These are phyloP conservation scores for Westerdykella sp. DNA, from an alignment of 2,329 filamentous ascomycete genomes.

Conservation along the genomic window DNA sequence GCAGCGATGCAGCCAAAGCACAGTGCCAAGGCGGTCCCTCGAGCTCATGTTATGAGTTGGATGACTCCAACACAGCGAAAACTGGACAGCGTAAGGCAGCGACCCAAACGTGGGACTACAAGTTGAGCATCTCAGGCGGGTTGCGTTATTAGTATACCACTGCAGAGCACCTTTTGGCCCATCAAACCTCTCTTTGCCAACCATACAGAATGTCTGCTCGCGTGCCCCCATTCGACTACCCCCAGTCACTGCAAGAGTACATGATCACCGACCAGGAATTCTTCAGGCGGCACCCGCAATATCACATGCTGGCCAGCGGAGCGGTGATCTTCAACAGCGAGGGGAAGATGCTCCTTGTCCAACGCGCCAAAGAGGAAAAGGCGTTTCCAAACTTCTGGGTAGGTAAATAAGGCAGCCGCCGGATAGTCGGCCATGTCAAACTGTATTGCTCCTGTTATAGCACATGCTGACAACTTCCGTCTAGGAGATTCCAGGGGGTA, in stretches of 20 bases:
- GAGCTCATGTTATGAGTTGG: too few relatives aligned
- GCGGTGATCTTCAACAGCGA: constrained; percentile 29
- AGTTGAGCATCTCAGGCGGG: too few relatives aligned
- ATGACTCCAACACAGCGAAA: too few relatives aligned
- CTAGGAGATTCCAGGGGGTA: constrained; percentile 50
- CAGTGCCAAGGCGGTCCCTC: too few relatives aligned
- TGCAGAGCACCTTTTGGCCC: too few relatives aligned
- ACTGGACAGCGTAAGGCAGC: too few relatives aligned
- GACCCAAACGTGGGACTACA: too few relatives aligned
- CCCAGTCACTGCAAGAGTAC: constrained; percentile 22
- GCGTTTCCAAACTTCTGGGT: constrained; percentile 34
- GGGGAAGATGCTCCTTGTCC: constrained; percentile 30
- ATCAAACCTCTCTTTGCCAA: neutral
- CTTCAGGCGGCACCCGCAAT: constrained; percentile 20
- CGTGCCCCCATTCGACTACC: constrained; percentile 14
- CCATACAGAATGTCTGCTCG: too few relatives aligned
- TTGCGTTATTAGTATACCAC: too few relatives aligned
- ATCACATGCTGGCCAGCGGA: constrained; percentile 24
- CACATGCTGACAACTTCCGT: neutral
- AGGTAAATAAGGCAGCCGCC: constrained; percentile 1
- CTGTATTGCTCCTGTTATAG: neutral
- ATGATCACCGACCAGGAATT: constrained; percentile 24
- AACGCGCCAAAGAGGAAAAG: constrained; percentile 30
- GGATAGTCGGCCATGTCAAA: neutral
- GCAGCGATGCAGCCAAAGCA: too few relatives aligned